phyloP scores from a whole-genome alignment of 2,329 filamentous ascomycete genomes.

The Gyromitra esculenta region DNA sequence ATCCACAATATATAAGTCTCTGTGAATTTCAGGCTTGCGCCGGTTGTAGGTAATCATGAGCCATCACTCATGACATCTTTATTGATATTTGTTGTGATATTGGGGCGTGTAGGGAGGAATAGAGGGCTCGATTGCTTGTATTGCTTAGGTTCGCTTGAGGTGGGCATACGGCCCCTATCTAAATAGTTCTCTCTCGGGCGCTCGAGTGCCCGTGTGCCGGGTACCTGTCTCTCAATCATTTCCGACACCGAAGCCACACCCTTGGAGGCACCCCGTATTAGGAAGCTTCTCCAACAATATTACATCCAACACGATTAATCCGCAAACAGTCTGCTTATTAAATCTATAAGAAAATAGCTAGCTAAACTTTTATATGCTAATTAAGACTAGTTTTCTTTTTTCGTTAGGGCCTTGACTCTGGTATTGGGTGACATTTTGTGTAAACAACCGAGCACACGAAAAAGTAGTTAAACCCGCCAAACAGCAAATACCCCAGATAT shows the following conservation, averaged over 20 bases:
- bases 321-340: background rate
- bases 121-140: too few relatives aligned
- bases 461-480: constrained; percentile 30
- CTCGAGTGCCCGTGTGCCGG: too few relatives aligned
- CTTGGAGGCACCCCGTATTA: too few relatives aligned
- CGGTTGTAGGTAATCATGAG: background rate
- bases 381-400: background rate
- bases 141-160: too few relatives aligned
- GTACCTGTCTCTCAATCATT: too few relatives aligned
- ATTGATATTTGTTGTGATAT: background rate
- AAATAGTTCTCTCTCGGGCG: too few relatives aligned
- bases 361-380: background rate
- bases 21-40: background rate
- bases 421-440: background rate
- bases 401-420: background rate
- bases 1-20: background rate
- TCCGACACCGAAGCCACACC: too few relatives aligned
- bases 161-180: too few relatives aligned
- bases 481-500: constrained; percentile 30
- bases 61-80: background rate
- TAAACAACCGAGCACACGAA: constrained; percentile 32
- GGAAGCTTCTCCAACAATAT: too few relatives aligned
- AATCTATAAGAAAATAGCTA: background rate
- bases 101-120: too few relatives aligned
- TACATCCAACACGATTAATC: background rate